phyloP scores from a whole-genome alignment of 441 rosid genomes.

The Lepidium campestre region DNA sequence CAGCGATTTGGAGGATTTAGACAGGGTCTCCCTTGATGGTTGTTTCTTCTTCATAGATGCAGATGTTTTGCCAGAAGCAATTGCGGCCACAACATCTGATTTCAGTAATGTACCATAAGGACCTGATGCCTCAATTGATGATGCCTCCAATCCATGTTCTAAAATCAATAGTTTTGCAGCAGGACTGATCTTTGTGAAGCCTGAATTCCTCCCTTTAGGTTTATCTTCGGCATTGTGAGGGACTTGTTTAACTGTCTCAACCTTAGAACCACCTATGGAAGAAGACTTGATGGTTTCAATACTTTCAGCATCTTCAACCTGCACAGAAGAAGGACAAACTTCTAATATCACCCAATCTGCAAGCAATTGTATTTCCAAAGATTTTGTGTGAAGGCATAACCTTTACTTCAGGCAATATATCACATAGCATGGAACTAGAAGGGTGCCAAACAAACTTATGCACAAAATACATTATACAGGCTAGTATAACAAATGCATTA shows the following conservation, averaged over 20 bases:
- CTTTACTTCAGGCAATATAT: neutral
- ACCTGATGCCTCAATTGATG: conserved; percentile 76
- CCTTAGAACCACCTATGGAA: conserved; percentile 35
- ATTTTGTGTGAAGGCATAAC: conserved; percentile 2
- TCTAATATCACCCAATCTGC: conserved; percentile 4
- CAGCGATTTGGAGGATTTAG: conserved; percentile 27
- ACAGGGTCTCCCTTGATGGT: conserved; percentile 34
- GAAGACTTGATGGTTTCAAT: conserved; percentile 65
- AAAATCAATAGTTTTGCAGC: conserved; percentile 76
- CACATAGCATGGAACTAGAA: conserved; percentile 1
- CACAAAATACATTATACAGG: conserved; percentile 10
- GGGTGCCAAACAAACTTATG: neutral
- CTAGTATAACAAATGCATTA: conserved; percentile 6
- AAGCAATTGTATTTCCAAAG: neutral
- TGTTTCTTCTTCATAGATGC: conserved; percentile 37
- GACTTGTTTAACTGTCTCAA: conserved; percentile 38
- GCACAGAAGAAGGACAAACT: conserved; percentile 24
- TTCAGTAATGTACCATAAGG: conserved; percentile 80
- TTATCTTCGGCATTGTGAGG: conserved; percentile 42
- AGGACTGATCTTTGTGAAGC: conserved; percentile 82
- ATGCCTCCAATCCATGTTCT: conserved; percentile 76
- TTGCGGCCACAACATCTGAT: conserved; percentile 76
- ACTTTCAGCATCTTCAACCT: conserved; percentile 89
- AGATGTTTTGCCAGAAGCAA: conserved; percentile 64
- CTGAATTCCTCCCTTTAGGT: conserved; percentile 32